Base-by-base conservation (phyloP, 805 yeast genomes). In the Teunomyces panamensis region DNA sequence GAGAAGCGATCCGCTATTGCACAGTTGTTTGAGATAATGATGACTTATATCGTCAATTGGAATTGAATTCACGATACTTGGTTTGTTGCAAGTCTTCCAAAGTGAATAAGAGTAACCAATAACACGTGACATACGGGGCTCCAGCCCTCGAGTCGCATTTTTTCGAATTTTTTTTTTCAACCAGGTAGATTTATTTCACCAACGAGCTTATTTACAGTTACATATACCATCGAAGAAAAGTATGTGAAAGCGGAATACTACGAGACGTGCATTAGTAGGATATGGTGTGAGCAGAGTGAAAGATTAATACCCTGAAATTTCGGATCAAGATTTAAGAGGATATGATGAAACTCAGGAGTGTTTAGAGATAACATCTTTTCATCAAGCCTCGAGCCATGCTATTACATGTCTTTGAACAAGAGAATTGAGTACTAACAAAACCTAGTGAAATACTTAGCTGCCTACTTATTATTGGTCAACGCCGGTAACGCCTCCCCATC, bases 401-500 rank as follows among this genome's bases (percentile, higher is more conserved):
- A 14, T 13, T 13, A 32, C 14, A 10, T 32, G 17, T 32, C 16
- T 5, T 2, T 20, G 41, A n/a, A 10, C 30, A 14, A 37, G 9
- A 11, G 9, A 11, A 37, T 13, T 36, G 17, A 11, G 27, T 62
- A 63, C 68, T 64, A 64, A 64, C 68, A 47, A 32, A 9, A 30
- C 24, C 42, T 35, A 69, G 71, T 70, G 75, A 70, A 69, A 68
- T 70, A 70, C 74, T 65, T 70, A 62, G 75, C 75, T 64, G 75
- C 75, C 60, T 70, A 70, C 73, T 68, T 70, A 62, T 69, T 70
- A 65, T 69, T 70, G 66, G 72, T 68, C 56, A 68, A 69, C 71
- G 74, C 73, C 66, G 75, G 75, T 59, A 69, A 70, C 71, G 54
- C 72, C 51, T 51, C 73, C 53, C 75, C 75, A 62, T 67, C 74